Evolutionary conservation across 805 yeast species (phyloP).

Genomic region (Pichia californica): DNA sequence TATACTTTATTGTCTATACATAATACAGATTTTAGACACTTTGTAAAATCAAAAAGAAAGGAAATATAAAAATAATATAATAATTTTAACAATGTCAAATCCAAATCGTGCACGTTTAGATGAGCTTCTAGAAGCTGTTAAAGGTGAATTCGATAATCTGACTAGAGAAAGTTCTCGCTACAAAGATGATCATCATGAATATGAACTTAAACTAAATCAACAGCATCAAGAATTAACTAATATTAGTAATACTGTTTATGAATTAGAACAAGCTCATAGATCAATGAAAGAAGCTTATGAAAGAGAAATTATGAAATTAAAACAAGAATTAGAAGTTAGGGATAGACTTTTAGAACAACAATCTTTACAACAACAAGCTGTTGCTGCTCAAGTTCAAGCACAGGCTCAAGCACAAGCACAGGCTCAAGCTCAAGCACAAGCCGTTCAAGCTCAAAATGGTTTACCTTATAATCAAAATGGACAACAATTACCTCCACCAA

Average conservation of each 20-base stretch:
- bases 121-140: conserved; percentile 86
- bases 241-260: conserved; percentile 89
- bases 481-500: conserved; percentile 33
- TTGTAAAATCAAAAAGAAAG: too few relatives aligned
- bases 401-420: conserved; percentile 33
- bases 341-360: conserved; percentile 52
- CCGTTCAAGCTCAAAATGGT: neutral
- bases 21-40: too few relatives aligned
- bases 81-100: neutral
- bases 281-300: conserved; percentile 94
- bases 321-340: conserved; percentile 76
- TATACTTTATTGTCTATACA: too few relatives aligned
- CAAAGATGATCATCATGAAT: conserved; percentile 88
- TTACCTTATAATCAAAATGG: conserved; percentile 15
- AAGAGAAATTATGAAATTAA: conserved; percentile 81
- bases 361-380: conserved; percentile 32
- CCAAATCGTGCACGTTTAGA: conserved; percentile 27
- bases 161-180: conserved; percentile 79
- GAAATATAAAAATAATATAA: too few relatives aligned
- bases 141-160: conserved; percentile 82
- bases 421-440: conserved; percentile 21
- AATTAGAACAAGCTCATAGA: conserved; percentile 88
- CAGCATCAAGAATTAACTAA: conserved; percentile 92
- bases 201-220: conserved; percentile 82
- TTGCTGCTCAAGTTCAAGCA: conserved; percentile 34